phyloP scores from a whole-genome alignment of 2,329 filamentous ascomycete genomes.

The Penicillium sp. region DNA sequence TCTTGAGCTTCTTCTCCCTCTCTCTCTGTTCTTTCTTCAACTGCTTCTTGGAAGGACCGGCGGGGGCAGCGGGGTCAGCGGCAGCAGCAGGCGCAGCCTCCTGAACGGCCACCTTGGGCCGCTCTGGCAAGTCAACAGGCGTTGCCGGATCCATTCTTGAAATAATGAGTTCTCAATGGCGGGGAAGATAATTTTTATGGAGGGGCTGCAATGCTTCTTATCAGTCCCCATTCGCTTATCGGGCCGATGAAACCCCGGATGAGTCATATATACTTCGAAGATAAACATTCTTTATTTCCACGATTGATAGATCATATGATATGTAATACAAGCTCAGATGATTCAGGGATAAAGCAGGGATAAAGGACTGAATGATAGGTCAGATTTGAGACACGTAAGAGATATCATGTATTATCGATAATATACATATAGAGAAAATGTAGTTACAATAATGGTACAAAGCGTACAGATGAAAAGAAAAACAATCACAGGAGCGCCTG shows the following conservation, averaged over 20 bases:
- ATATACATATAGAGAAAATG: conserved; percentile 1
- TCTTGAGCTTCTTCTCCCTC: conserved; percentile 34
- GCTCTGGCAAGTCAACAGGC: conserved; percentile 25
- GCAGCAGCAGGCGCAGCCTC: conserved; percentile 1
- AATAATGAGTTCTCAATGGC: conserved; percentile 16
- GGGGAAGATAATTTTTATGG: conserved; percentile 22
- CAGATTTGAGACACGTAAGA: not conserved
- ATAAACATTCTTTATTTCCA: not conserved
- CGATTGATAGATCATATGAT: not conserved
- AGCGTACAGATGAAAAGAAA: not conserved
- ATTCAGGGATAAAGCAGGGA: not conserved
- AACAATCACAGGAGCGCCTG: conserved; percentile 4
- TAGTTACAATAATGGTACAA: not conserved
- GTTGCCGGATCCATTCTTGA: conserved; percentile 26
- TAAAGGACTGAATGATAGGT: not conserved
- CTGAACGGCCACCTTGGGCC: conserved; percentile 21
- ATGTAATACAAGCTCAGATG: not conserved
- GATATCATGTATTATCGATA: not conserved
- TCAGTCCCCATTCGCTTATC: conserved; percentile 29
- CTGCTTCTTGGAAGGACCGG: conserved; percentile 43
- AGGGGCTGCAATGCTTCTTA: conserved; percentile 25
- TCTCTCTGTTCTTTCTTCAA: conserved; percentile 42
- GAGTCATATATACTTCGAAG: conserved; percentile 17
- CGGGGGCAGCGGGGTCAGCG: not conserved
- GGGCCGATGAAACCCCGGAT: conserved; percentile 28